Base-by-base conservation (phyloP, 2,329 filamentous ascomycete species). In the Aspergillus sp. region DNA sequence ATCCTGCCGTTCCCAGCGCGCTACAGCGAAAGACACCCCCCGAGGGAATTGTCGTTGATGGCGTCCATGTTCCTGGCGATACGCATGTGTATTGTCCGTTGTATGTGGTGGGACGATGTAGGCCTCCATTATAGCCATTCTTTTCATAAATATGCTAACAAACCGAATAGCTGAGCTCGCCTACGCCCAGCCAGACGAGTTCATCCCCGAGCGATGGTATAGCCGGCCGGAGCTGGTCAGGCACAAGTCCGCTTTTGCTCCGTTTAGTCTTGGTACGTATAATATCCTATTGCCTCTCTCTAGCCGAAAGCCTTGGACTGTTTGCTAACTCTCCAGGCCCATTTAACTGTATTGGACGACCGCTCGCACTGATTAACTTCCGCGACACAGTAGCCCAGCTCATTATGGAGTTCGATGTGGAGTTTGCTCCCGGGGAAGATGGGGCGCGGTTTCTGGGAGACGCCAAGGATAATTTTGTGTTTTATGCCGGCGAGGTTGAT, bases 391-490 rank as follows among this genome's bases (percentile, higher is more conserved):
- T 75, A 6, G 68, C 73, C 6, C 64, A 66, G 31, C 52, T 78
- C 23, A 55, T 78, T 9, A 63, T 65, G 19, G 64, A 63, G 6
- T 78, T 70, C 50, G 72, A 79, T 57, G 51, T 77, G 24, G 61
- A 64, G 14, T 66, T 78, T 27, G 75, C 73, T 3, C 67, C 68
- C 2, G 70, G 69, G 4, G 73, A 77, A 51, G 70, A 74, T 56
- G 74, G 71, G 2, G 55, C 55, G 23, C 62, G 62, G 44, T 66
- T 77, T 35, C 55, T 72, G 56, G 62, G 61, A 8, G 61, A 72
- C 49, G 71, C 69, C 6, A 67, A 64, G 57, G 75, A 78, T 59
- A 70, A 73, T 35, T 77, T 77, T 56, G 72, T 73, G 11, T 57
- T 74, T 52, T 58, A 60, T 15, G 52, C 54, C 39, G 65, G 61